Evolutionary conservation across 192 early-diverging fungal genomes (phyloP), one percentile per base, ranked within the genome.

Genomic region (Coemansia sp.): DNA sequence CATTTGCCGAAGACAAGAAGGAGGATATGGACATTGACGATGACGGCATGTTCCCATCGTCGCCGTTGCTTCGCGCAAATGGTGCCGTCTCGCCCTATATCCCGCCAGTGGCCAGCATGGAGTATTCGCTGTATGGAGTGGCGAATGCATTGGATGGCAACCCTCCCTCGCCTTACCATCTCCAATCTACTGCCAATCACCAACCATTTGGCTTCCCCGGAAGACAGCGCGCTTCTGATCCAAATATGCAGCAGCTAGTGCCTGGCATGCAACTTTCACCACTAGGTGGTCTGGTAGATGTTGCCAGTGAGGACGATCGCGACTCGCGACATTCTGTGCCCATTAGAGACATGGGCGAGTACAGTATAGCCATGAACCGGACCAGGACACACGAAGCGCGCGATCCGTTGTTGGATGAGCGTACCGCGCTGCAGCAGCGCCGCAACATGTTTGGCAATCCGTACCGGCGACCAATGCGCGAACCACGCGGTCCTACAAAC

Each of bases 381-480:
- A 58, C 75, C 33, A 82, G 79, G 25, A 69, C 75, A 30, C 76
- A 83, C 11, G 84, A 81, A 28, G 72, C 88, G 15, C 76, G 89
- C 47, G 85, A 89, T 57, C 88, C 91, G 10, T 67, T 87, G 34
- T 63, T 86, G 36, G 85, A 87, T 45, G 91, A 91, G 59, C 87
- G 89, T 14, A 75, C 74, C 2, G 79, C 69, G 0, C 63, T 81
- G 15, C 76, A 75, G 59, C 76, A 82, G 54, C 74, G 81, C 14
- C 83, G 82, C 23, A 86, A 86, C 11, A 84, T 91, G 82, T 92
- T 91, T 78, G 91, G 91, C 27, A 92, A 91, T 57, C 89, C 89
- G 0, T 92, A 88, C 57, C 75, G 82, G 59, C 84, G 84, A 9
- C 73, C 68, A 48, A 72, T 57, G 63, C 82, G 70, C 52, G 83